Evolutionary conservation across 352 stramenopile species (phyloP).

Genomic region (Elongisporangium senticosum): DNA sequence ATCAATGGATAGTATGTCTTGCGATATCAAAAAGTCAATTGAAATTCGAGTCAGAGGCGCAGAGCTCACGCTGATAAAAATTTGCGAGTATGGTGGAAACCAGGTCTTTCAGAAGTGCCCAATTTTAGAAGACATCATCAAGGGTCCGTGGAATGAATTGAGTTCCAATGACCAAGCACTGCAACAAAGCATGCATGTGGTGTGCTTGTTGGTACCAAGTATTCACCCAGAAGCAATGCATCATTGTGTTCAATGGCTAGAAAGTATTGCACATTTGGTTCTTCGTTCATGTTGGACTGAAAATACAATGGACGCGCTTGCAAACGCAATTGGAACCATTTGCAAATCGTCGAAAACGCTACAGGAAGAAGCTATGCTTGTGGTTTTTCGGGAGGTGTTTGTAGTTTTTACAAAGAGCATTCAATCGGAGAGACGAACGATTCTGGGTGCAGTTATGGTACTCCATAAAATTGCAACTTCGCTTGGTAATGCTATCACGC

Average conservation of each 20-base stretch:
- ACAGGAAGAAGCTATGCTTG: slow-evolving; percentile 35
- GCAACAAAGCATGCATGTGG: slow-evolving; percentile 46
- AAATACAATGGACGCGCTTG: slow-evolving; percentile 25
- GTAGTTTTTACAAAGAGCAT: slow-evolving; percentile 13
- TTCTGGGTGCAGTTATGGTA: slow-evolving; percentile 49
- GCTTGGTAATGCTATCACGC: slow-evolving; percentile 26
- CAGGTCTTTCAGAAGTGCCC: slow-evolving; percentile 29
- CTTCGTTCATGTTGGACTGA: slow-evolving; percentile 16
- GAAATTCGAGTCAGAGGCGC: slow-evolving; percentile 39
- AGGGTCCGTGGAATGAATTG: slow-evolving; percentile 24
- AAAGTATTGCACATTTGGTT: slow-evolving; percentile 19
- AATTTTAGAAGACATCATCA: slow-evolving; percentile 28
- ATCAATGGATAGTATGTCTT: slow-evolving; percentile 8
- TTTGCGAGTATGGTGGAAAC: slow-evolving; percentile 27
- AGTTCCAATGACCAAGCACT: slow-evolving; percentile 23
- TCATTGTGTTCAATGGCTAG: slow-evolving; percentile 42
- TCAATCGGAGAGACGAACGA: background rate
- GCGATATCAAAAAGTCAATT: slow-evolving; percentile 24
- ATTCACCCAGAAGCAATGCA: slow-evolving; percentile 20
- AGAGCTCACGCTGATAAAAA: slow-evolving; percentile 26
- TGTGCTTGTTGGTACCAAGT: slow-evolving; percentile 29
- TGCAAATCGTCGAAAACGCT: slow-evolving; percentile 22
- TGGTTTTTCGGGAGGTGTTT: slow-evolving; percentile 52
- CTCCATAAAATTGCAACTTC: slow-evolving; percentile 40
- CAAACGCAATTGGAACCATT: slow-evolving; percentile 40